These are phyloP conservation scores for Ceriops zippeliana DNA, from an alignment of 345 rosid species.

Conservation along the genomic window DNA sequence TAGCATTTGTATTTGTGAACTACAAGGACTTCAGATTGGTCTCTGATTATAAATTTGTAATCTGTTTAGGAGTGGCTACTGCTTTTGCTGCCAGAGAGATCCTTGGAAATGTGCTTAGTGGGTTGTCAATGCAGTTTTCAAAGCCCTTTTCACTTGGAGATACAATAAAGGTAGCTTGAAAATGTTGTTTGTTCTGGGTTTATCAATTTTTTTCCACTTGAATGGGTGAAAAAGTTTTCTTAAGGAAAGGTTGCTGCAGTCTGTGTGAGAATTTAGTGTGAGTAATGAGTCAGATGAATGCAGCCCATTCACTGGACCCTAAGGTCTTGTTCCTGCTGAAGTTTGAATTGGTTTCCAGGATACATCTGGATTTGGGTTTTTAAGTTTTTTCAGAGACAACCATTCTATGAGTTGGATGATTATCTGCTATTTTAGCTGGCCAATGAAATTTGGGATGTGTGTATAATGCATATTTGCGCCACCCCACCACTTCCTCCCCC, in stretches of 20 bases:
- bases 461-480: too few relatives aligned
- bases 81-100: constrained; percentile 91
- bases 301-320: background rate
- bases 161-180: constrained; percentile 71
- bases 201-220: background rate
- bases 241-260: background rate
- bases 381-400: background rate
- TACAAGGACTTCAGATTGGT: constrained; percentile 4
- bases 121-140: constrained; percentile 80
- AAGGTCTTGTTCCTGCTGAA: background rate
- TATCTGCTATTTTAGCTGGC: too few relatives aligned
- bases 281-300: background rate
- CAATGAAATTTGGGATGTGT: too few relatives aligned
- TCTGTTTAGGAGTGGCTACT: constrained; percentile 81
- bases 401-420: too few relatives aligned
- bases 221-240: background rate
- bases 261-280: background rate
- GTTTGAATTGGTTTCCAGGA: background rate
- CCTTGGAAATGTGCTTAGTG: constrained; percentile 92
- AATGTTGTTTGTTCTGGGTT: constrained; percentile 4
- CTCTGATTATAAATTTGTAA: constrained; percentile 1
- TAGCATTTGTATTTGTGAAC: background rate
- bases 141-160: constrained; percentile 93
- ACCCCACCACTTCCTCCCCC: too few relatives aligned
- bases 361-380: background rate